Percentiles rank a stretch among this genome's conserved stretches.
These are phyloP conservation scores for Neoscytalidium dimidiatum DNA, from an alignment of 2,329 filamentous ascomycete species.

Conservation along the genomic window DNA sequence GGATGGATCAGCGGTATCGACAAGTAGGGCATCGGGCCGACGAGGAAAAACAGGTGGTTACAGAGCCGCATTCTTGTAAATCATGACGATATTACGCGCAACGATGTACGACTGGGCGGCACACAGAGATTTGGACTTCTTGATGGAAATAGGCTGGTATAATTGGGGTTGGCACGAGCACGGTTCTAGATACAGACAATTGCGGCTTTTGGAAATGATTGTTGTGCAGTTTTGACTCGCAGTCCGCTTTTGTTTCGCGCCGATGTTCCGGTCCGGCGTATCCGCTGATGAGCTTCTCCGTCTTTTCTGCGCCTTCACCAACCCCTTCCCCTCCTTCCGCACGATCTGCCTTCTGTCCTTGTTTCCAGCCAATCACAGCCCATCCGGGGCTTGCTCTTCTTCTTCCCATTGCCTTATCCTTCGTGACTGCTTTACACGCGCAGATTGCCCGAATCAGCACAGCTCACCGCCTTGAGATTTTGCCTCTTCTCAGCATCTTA, in stretches of 20 bases:
- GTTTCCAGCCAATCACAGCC: conserved; percentile 5
- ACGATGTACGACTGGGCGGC: background rate
- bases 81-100: conserved; percentile 6
- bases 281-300: conserved; percentile 10
- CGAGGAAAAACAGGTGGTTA: background rate
- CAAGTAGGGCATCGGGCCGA: conserved; percentile 8
- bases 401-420: background rate
- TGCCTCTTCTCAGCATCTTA: background rate
- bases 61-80: background rate
- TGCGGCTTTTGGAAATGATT: background rate
- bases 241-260: conserved; percentile 3
- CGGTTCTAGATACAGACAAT: conserved; percentile 1
- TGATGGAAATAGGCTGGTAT: background rate
- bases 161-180: background rate
- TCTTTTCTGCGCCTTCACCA: conserved; percentile 13
- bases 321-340: background rate
- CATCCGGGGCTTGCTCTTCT: background rate
- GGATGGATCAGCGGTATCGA: conserved; percentile 5
- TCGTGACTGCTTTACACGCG: background rate
- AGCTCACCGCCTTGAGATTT: background rate
- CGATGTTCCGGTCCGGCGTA: conserved; percentile 15
- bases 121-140: background rate
- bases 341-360: conserved; percentile 9
- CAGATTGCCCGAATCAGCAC: background rate
- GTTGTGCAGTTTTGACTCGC: conserved; percentile 7